Evolutionary conservation across 1,284 basidiomycete genomes (phyloP).

Genomic region (Cryptococcus sp.): DNA sequence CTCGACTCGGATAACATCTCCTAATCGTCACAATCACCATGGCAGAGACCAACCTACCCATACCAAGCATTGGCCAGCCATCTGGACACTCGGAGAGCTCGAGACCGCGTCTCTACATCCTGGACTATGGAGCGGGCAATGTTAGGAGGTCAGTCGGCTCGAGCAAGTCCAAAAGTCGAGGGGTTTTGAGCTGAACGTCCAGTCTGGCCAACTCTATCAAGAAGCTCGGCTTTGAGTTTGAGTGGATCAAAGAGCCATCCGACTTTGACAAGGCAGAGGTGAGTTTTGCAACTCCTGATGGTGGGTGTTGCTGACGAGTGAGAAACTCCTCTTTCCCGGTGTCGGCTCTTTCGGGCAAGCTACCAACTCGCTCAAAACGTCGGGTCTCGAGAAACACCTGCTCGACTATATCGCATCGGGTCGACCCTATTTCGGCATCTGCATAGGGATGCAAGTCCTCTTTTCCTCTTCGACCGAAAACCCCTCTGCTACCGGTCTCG

Average conservation of each 20-base stretch:
- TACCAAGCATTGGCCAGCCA: slow-evolving; percentile 29
- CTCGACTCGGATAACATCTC: too few relatives aligned
- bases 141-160: slow-evolving; percentile 61
- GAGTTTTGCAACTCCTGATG: slow-evolving; percentile 45
- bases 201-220: slow-evolving; percentile 83
- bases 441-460: slow-evolving; percentile 95
- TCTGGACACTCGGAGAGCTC: slow-evolving; percentile 20
- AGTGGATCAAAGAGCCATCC: slow-evolving; percentile 78
- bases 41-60: slow-evolving; percentile 22
- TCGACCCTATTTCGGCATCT: slow-evolving; percentile 94
- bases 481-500: slow-evolving; percentile 45
- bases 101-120: slow-evolving; percentile 61
- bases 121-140: slow-evolving; percentile 95
- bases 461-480: slow-evolving; percentile 77
- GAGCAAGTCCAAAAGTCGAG: too few relatives aligned
- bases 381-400: slow-evolving; percentile 76
- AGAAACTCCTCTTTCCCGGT: slow-evolving; percentile 98
- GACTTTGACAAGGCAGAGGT: slow-evolving; percentile 89
- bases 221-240: slow-evolving; percentile 79
- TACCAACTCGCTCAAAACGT: slow-evolving; percentile 65
- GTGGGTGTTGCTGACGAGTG: background rate
- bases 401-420: slow-evolving; percentile 80
- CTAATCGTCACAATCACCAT: slow-evolving; percentile 5
- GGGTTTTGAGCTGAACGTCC: background rate
- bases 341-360: slow-evolving; percentile 92